These are phyloP conservation scores for Paraconiothyrium brasiliense DNA, from an alignment of 2,329 filamentous ascomycete species.

Conservation along the genomic window DNA sequence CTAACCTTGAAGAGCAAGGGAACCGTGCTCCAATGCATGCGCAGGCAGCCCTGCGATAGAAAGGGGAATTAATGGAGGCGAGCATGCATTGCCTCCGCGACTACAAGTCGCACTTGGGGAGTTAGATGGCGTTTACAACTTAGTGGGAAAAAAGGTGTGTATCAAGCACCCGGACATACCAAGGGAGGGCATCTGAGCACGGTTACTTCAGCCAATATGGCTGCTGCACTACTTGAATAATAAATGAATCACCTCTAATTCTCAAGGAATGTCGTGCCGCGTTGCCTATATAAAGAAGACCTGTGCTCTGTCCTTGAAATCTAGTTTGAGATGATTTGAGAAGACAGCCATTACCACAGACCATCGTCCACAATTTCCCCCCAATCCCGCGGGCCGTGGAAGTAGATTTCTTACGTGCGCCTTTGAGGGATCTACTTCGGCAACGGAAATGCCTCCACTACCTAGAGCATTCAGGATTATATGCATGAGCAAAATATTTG, in stretches of 20 bases:
- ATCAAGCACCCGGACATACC: not conserved
- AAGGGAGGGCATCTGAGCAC: conserved; percentile 3
- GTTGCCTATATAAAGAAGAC: not conserved
- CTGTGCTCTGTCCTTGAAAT: no score
- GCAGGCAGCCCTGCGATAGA: not conserved
- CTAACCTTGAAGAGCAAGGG: no score
- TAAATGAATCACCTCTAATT: not conserved
- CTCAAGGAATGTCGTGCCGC: not conserved
- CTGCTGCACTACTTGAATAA: not conserved
- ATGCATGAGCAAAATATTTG: no score
- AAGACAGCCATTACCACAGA: no score
- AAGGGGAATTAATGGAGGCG: not conserved
- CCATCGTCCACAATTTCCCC: no score
- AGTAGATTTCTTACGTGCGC: no score
- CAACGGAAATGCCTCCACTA: no score
- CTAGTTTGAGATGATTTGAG: no score
- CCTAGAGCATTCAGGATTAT: no score
- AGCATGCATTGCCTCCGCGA: not conserved
- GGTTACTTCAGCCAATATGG: not conserved
- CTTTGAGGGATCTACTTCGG: no score
- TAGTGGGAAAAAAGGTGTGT: not conserved
- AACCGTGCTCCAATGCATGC: not conserved
- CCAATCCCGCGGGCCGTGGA: no score
- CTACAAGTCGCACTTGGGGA: not conserved
- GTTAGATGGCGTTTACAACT: not conserved